phyloP scores from a whole-genome alignment of 352 stramenopile species.

The Pythium sp. region DNA sequence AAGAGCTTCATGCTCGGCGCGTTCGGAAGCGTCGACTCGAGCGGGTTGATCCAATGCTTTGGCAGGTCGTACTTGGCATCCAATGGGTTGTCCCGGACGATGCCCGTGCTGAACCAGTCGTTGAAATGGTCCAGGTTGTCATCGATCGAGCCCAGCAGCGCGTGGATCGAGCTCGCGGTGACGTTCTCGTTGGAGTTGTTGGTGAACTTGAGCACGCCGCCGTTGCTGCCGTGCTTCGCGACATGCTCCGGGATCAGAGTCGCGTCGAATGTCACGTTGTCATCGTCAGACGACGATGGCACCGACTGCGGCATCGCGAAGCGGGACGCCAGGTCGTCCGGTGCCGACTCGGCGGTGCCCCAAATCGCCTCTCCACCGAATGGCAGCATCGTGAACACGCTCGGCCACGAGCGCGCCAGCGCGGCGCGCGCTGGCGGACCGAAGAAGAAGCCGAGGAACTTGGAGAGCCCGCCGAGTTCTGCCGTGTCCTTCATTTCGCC shows the following conservation, averaged over 20 bases:
- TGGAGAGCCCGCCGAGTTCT: constrained; percentile 81
- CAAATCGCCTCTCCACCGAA: constrained; percentile 91
- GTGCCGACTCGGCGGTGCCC: constrained; percentile 52
- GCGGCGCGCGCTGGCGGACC: constrained; percentile 46
- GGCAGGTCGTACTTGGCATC: constrained; percentile 47
- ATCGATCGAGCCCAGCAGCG: constrained; percentile 47
- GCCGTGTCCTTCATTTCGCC: constrained; percentile 96
- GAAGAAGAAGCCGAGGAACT: constrained; percentile 85
- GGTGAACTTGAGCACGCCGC: constrained; percentile 51
- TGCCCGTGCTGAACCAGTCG: constrained; percentile 40
- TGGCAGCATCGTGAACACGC: constrained; percentile 90
- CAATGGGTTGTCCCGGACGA: constrained; percentile 38
- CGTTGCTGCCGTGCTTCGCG: constrained; percentile 40
- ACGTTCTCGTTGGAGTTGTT: constrained; percentile 53
- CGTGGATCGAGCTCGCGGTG: constrained; percentile 47
- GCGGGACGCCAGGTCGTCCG: constrained; percentile 62
- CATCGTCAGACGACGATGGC: constrained; percentile 17
- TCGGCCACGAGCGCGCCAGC: constrained; percentile 72
- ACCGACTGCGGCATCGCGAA: constrained; percentile 42
- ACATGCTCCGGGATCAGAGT: constrained; percentile 44
- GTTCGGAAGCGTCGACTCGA: constrained; percentile 80
- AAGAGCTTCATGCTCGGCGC: constrained; percentile 93
- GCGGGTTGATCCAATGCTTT: constrained; percentile 88
- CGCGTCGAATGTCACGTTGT: constrained; percentile 25
- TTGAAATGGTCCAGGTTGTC: constrained; percentile 41